phyloP scores from a whole-genome alignment of 2,329 filamentous ascomycete species.

The Epicoccum nigrum region DNA sequence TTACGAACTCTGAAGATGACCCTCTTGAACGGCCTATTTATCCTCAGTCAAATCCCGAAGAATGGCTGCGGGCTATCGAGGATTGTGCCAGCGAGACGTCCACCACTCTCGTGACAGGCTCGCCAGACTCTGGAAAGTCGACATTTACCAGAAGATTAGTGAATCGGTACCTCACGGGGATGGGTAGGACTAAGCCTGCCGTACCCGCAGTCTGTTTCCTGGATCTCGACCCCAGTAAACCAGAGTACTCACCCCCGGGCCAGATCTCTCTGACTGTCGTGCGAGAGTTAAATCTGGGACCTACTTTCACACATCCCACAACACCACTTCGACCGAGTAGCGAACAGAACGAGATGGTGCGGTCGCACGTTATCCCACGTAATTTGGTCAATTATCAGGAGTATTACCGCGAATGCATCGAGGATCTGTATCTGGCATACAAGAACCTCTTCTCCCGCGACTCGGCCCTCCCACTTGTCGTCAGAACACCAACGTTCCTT shows the following conservation, averaged over 20 bases:
- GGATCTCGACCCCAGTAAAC: conserved; percentile 78
- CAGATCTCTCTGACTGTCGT: conserved; percentile 71
- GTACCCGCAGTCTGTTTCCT: conserved; percentile 62
- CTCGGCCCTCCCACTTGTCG: conserved; percentile 62
- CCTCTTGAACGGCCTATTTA: conserved; percentile 36
- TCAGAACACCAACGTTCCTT: conserved; percentile 79
- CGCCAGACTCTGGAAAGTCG: conserved; percentile 77
- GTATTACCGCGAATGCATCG: conserved; percentile 68
- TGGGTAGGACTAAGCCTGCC: conserved; percentile 35
- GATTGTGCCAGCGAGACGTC: conserved; percentile 44
- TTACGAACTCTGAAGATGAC: conserved; percentile 37
- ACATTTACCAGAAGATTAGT: conserved; percentile 71
- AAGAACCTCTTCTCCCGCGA: conserved; percentile 52
- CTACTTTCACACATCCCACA: conserved; percentile 68
- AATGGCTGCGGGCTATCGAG: conserved; percentile 53
- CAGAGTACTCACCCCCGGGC: conserved; percentile 74
- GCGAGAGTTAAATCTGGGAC: conserved; percentile 65
- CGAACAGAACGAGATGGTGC: conserved; percentile 54
- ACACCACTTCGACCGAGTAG: conserved; percentile 21
- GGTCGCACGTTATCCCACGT: conserved; percentile 70
- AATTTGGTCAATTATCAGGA: conserved; percentile 70
- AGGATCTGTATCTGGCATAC: conserved; percentile 68
- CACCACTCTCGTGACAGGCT: conserved; percentile 68
- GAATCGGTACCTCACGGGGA: conserved; percentile 68
- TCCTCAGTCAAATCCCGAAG: conserved; percentile 65